Evolutionary conservation across 1,284 basidiomycete genomes (phyloP), one percentile per base, ranked within the genome.

Genomic region (Microbotryum silenes-acaulis): DNA sequence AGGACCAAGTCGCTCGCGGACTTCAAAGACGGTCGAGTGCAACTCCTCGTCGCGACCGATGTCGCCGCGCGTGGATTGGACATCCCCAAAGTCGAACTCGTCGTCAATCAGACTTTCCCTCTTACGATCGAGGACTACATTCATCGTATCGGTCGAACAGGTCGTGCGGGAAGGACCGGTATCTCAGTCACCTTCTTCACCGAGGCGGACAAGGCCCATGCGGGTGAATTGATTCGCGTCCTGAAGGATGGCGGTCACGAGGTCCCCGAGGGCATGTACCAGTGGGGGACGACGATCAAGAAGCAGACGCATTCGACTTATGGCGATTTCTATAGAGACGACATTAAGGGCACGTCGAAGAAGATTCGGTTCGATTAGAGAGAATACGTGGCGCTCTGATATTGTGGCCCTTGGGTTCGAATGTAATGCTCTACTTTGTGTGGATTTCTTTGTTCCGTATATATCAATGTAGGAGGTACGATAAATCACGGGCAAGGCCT

Each of bases 211-310:
- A 78, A 78, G 54, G 66, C 68, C 20, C 71, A 62, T 49, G 93
- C 94, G 0, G 94, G 96, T 14, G 94, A 97, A 76, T 83, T 97
- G 60, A 91, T 91, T 72, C 83, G 89, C 14, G 89, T 99, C 48
- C 80, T 98, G 58, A 81, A 88, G 62, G 96, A 98, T 74, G 87
- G 88, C 33, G 89, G 88, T 25, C 91, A 79, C 51, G 76, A 77
- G 31, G 76, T 78, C n/a, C 85, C 86, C 54, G 84, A 88, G 72
- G 85, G 79, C 27, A 80, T 97, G 77, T 83, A 86, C 72, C 87
- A 87, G 74, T 97, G 97, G 81, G 91, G 93, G 44, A 90, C 91
- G 81, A 89, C 91, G 55, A 93, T 97, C 79, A 96, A 96, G 81
- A 97, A 97, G 81, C 93, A 88, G 81, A 48, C 51, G 42, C 65